Base-by-base conservation (phyloP, 192 early-diverging fungal genomes). In the Chytriomyces confervae region DNA sequence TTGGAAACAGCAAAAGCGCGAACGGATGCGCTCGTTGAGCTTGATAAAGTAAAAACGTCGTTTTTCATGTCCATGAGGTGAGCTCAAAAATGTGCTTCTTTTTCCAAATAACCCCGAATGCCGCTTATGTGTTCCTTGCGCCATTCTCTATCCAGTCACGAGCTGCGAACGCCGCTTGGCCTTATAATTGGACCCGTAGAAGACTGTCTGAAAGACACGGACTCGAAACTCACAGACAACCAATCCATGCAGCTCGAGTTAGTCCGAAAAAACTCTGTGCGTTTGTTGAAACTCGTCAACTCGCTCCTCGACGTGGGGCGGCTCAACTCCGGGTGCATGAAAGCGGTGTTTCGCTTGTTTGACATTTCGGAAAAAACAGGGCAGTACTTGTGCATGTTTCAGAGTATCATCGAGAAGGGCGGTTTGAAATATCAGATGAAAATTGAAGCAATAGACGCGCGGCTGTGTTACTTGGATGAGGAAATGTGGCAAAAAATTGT, bases 401-500 rank as follows among this genome's bases (percentile, higher is more conserved):
- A 87, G 68, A 86, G 80, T 43, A 85, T 85, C 16, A 84, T 86
- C 43, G 81, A 79, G 72, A 83, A 83, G 50, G 80, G 84, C 10
- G 74, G 83, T 23, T 63, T 91, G 18, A 29, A 85, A 6, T 89
- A 76, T 61, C 69, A 69, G 18, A 80, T 86, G 46, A 84, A 86
- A 9, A 81, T 78, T 61, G 78, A 75, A n/a, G 29, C 60, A 50
- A 53, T 60, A 7, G 77, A 50, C n/a, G 27, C 11, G 45, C 7
- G 13, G 23, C 57, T 76, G 2, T 53, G 80, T 10, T 91, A 77
- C 75, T 75, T 91, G 5, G 90, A 91, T 64, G 76, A 77, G 11
- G 89, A 90, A 60, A 90, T 91, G 87, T 90, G 85, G 80, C 83
- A 86, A 63, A 88, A 87, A n/a, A 86, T 91, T 27, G 78, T 91